A percentile compares a stretch with the other conserved stretches of the same genome.
Evolutionary conservation across 1,139 yeast species (phyloP).

Genomic region (Saccharomyces pastorianus): DNA sequence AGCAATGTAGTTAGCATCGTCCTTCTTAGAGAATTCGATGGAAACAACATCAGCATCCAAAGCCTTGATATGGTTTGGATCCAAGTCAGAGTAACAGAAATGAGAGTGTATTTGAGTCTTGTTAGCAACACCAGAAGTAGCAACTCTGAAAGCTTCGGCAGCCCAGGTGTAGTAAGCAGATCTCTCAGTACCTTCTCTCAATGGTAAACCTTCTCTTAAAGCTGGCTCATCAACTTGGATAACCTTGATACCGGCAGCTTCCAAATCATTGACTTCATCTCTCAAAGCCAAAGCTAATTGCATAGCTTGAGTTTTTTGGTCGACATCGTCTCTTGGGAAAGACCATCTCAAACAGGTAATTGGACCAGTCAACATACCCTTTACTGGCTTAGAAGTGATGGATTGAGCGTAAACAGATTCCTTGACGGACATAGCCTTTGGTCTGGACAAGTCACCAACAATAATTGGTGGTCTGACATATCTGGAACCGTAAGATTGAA

Average conservation of each 20-base stretch:
- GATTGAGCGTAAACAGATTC: constrained; percentile 99
- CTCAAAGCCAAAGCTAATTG: constrained; percentile 97
- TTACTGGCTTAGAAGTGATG: constrained; percentile 88
- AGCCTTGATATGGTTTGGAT: constrained; percentile 98
- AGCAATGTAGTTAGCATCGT: constrained; percentile 93
- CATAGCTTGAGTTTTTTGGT: constrained; percentile 89
- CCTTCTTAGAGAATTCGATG: constrained; percentile 98
- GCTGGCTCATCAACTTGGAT: constrained; percentile 99
- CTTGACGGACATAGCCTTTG: constrained; percentile 96
- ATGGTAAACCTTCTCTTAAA: constrained; percentile 98
- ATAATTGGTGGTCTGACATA: constrained; percentile 98
- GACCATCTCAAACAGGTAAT: constrained; percentile 99
- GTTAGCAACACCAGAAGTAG: constrained; percentile 95
- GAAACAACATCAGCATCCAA: constrained; percentile 99
- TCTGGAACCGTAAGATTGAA: constrained; percentile 99
- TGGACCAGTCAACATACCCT: constrained; percentile 99
- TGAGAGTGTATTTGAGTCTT: constrained; percentile 98
- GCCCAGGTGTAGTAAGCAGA: constrained; percentile 97
- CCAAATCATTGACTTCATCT: constrained; percentile 97
- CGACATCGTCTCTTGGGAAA: constrained; percentile 98
- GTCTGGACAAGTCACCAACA: constrained; percentile 98
- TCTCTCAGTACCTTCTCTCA: constrained; percentile 96
- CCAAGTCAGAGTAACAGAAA: constrained; percentile 99
- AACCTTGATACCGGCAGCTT: constrained; percentile 94
- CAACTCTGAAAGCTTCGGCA: constrained; percentile 98